Evolutionary conservation across 2,329 filamentous ascomycete genomes (phyloP).

Genomic region (Madurella fahalii): DNA sequence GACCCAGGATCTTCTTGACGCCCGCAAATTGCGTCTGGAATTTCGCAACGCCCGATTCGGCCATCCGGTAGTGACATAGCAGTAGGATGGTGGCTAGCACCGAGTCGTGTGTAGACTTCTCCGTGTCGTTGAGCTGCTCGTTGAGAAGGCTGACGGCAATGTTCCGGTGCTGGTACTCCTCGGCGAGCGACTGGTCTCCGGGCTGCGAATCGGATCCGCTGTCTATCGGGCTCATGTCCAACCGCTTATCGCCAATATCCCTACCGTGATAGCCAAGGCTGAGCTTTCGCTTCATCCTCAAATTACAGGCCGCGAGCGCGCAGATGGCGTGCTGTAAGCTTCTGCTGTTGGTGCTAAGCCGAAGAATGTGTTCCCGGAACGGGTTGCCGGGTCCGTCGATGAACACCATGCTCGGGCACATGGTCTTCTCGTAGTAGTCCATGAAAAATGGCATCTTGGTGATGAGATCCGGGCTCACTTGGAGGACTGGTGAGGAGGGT

Average conservation of each 20-base stretch:
- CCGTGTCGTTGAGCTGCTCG: constrained; percentile 72
- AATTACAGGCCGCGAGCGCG: constrained; percentile 81
- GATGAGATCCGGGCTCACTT: constrained; percentile 60
- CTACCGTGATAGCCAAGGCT: constrained; percentile 54
- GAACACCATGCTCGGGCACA: constrained; percentile 87
- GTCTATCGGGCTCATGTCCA: constrained; percentile 38
- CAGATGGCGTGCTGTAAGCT: constrained; percentile 92
- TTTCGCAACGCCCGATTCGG: constrained; percentile 86
- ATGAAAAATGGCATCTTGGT: constrained; percentile 83
- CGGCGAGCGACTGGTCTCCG: constrained; percentile 65
- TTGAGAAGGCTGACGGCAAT: constrained; percentile 80
- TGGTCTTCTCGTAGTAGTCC: constrained; percentile 89
- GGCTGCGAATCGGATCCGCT: constrained; percentile 44
- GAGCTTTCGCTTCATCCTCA: constrained; percentile 76
- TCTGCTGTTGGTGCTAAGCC: constrained; percentile 70
- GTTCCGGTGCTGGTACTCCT: constrained; percentile 77
- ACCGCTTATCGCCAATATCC: constrained; percentile 44
- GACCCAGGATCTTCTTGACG: constrained; percentile 80
- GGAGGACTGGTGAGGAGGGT: constrained; percentile 44
- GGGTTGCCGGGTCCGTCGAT: constrained; percentile 85
- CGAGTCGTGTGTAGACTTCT: constrained; percentile 75
- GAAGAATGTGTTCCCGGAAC: constrained; percentile 77
- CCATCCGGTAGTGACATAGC: constrained; percentile 88
- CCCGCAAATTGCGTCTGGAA: constrained; percentile 93
- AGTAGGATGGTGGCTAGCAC: constrained; percentile 83